Percentiles rank a stretch among this genome's conserved stretches.
phyloP scores from a whole-genome alignment of 331 rosid species.

The Malus hybrid region DNA sequence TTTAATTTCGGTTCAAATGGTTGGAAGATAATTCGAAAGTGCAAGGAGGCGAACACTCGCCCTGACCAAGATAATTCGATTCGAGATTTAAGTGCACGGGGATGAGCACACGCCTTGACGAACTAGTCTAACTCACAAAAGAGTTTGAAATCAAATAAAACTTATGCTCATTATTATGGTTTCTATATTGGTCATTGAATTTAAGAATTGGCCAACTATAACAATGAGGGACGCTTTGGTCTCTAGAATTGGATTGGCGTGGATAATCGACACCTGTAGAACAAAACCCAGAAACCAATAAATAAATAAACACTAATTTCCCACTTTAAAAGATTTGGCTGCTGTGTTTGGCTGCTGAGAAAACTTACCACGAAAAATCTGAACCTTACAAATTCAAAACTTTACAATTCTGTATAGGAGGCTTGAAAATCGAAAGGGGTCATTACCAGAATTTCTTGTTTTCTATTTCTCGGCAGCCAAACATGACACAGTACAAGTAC shows the following conservation, averaged over 20 bases:
- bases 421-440: background rate
- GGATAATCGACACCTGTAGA: background rate
- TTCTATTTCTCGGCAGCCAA: background rate
- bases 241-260: no score
- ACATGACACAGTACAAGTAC: background rate
- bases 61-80: no score
- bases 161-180: no score
- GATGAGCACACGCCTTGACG: no score
- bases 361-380: background rate
- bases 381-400: background rate
- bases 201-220: no score
- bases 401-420: background rate
- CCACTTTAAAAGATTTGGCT: background rate
- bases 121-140: no score
- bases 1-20: background rate
- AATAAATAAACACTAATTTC: background rate
- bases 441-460: background rate
- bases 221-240: no score
- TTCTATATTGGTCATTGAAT: no score
- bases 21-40: background rate
- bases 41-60: no score
- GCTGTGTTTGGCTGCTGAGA: background rate
- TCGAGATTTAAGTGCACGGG: no score
- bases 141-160: no score
- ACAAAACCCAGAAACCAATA: background rate